Percentiles rank a stretch among this genome's conserved stretches.
These are phyloP conservation scores for Globisporangium rhizosaccharum DNA, from an alignment of 352 stramenopile genomes.

Conservation along the genomic window DNA sequence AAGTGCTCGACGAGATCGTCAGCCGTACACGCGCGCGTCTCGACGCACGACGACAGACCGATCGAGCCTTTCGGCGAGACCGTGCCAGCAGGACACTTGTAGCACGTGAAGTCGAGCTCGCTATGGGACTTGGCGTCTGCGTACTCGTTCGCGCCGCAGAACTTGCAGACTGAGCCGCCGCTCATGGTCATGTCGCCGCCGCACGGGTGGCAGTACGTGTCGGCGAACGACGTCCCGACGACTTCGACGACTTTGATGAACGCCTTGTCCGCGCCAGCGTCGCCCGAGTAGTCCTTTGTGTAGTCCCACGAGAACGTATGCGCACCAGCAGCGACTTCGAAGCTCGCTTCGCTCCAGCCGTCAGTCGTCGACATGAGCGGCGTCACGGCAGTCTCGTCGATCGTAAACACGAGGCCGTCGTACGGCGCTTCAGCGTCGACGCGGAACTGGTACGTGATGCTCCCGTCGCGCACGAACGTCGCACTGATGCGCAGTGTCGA, in stretches of 20 bases:
- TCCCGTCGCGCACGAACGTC: conserved; percentile 68
- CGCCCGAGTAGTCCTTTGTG: conserved; percentile 70
- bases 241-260: conserved; percentile 78
- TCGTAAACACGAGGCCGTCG: conserved; percentile 70
- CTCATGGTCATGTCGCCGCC: conserved; percentile 73
- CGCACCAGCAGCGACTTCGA: conserved; percentile 44
- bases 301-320: conserved; percentile 81
- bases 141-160: conserved; percentile 78
- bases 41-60: conserved; percentile 55
- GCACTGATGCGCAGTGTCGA: conserved; percentile 68
- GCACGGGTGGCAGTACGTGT: conserved; percentile 69
- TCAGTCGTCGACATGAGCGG: conserved; percentile 56
- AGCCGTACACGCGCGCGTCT: conserved; percentile 47
- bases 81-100: conserved; percentile 53
- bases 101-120: conserved; percentile 74
- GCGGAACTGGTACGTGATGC: conserved; percentile 71
- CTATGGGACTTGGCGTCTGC: conserved; percentile 60
- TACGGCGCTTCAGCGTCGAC: conserved; percentile 72
- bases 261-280: conserved; percentile 62
- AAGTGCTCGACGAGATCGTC: conserved; percentile 63
- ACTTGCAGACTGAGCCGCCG: conserved; percentile 68
- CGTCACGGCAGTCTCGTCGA: conserved; percentile 56
- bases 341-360: conserved; percentile 61
- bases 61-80: conserved; percentile 73
- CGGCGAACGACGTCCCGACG: conserved; percentile 70